Conservation (phyloP, 164 flowering plant genomes). For the Tetrastigma voinierianum region DNA sequence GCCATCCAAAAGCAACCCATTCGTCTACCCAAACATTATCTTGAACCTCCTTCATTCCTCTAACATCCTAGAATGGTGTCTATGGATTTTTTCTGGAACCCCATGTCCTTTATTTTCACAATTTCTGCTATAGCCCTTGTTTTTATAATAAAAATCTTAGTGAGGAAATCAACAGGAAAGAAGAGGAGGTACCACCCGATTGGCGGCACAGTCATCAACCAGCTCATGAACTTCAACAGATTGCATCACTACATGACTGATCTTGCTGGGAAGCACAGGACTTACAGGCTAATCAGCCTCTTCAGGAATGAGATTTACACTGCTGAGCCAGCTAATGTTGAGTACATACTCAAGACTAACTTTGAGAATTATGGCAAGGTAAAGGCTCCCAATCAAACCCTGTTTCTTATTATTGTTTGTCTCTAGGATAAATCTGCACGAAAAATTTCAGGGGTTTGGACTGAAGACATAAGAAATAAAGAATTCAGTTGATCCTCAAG, state of each 20-base stretch:
- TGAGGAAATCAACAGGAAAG: background rate
- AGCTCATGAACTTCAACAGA: constrained; percentile 47
- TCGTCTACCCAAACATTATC: no score
- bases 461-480: no score
- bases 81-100: constrained; percentile 14
- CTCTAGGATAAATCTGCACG: no score
- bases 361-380: constrained; percentile 64
- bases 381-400: background rate
- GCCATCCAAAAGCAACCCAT: no score
- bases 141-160: constrained; percentile 1
- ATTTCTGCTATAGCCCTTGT: constrained; percentile 8
- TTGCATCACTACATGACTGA: constrained; percentile 56
- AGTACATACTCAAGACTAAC: constrained; percentile 61
- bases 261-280: constrained; percentile 38
- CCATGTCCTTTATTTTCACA: constrained; percentile 1
- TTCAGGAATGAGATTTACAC: constrained; percentile 47
- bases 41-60: constrained; percentile 3
- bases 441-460: no score
- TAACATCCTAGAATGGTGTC: background rate
- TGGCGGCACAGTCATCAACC: constrained; percentile 53
- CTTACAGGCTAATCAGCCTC: constrained; percentile 49
- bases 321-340: constrained; percentile 52
- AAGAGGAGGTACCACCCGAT: constrained; percentile 47
- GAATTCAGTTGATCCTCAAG: no score
- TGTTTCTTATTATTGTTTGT: no score